Evolutionary conservation across 306 rosid genomes (phyloP), one percentile per base, ranked within the genome.

Genomic region (Quercus wislizeni): DNA sequence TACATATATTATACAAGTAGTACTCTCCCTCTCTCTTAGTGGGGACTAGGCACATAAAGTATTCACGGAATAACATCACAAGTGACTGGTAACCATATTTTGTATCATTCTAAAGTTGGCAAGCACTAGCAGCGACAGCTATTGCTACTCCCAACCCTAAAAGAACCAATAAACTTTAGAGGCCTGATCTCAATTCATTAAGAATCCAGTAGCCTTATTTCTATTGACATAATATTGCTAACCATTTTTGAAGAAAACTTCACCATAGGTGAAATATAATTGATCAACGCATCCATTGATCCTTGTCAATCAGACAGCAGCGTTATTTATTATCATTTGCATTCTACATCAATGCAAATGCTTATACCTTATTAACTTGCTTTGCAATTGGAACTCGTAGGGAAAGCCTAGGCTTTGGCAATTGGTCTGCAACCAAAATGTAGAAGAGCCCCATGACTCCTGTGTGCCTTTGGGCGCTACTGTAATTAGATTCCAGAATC

Each of bases 391-490:
- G 82, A 78, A 88, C n/a, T 55, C 74, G 83, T 35, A 31, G 62
- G 54, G 51, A 71, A 74, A 65, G 76, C 65, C 4, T 62, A 4
- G 88, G 61, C 3, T 81, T 62, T 18, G 97, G 97, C 1, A 90
- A 55, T 43, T 87, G 55, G 51, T 90, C 91, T 38, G 98, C 90
- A 51, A 92, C 90, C 65, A 91, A 67, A 4, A 93, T 79, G 78
- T 90, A 84, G 77, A 93, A 90, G 43, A 92, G 81, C 12, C 93
- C 97, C 97, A 93, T 93, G 3, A 92, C 94, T 75, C 97, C 98
- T 0, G 85, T 86, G 83, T 90, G 97, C 2, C 55, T 62, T 30
- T 13, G 73, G 27, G 43, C 51, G 84, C 83, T 80, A 76, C 74
- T 82, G 76, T 94, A 94, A 7, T 78, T 81, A 0, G 97, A 90